Evolutionary conservation across 176 grass and related monocot species (phyloP).

Genomic region (Triticum timopheevii): DNA sequence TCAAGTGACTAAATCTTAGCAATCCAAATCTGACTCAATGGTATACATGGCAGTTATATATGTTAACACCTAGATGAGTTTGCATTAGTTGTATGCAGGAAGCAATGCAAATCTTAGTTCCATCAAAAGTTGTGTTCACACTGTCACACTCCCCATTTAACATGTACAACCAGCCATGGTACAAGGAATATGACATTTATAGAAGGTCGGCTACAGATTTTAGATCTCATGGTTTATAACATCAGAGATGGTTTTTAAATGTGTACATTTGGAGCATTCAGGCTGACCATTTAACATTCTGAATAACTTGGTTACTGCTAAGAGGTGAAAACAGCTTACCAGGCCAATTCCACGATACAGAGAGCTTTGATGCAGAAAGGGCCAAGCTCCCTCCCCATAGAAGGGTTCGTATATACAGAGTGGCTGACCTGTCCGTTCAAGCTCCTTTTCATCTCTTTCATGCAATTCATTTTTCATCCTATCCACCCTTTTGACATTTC

Average conservation of each 20-base stretch:
- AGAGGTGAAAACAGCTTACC: constrained; percentile 53
- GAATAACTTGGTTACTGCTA: constrained; percentile 13
- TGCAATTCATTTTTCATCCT: constrained; percentile 84
- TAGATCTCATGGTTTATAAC: constrained; percentile 10
- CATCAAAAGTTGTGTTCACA: background rate
- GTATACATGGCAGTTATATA: background rate
- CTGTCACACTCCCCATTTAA: background rate
- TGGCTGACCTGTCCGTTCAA: constrained; percentile 92
- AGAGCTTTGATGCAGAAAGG: constrained; percentile 85
- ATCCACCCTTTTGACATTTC: constrained; percentile 88
- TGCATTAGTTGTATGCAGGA: background rate
- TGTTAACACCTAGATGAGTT: background rate
- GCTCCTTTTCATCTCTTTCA: constrained; percentile 91
- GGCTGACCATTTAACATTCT: background rate
- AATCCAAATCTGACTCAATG: background rate
- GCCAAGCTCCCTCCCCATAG: constrained; percentile 92
- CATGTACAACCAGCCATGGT: constrained; percentile 4
- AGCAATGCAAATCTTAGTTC: background rate
- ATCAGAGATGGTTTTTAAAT: constrained; percentile 8
- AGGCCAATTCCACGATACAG: constrained; percentile 96
- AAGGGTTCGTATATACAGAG: constrained; percentile 99
- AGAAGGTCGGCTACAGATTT: background rate
- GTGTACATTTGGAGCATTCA: constrained; percentile 1
- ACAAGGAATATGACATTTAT: background rate
- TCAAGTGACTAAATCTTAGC: constrained; percentile 2